Conservation (phyloP, 257 asterid species). For the Solanum medicagineum region DNA sequence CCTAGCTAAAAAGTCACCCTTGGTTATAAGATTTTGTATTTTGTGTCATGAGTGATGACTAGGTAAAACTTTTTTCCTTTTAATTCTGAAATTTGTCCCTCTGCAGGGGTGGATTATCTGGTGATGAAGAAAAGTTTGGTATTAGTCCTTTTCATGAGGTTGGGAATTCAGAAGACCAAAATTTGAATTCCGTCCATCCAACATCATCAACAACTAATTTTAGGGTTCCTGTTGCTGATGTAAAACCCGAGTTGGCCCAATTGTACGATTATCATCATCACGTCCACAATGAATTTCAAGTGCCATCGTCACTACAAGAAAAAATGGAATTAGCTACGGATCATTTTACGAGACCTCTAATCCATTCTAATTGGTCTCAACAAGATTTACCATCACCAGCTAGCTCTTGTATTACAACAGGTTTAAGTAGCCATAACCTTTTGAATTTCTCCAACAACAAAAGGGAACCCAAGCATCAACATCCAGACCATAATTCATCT, state of each 20-base stretch:
- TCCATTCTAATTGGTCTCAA: conserved; percentile 27
- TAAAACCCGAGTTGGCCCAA: conserved; percentile 33
- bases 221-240: conserved; percentile 32
- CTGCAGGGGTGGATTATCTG: conserved; percentile 40
- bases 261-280: not conserved
- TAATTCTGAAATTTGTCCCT: not conserved
- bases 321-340: not conserved
- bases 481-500: conserved; percentile 39
- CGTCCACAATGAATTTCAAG: not conserved
- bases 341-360: not conserved
- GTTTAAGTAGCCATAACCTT: conserved; percentile 27
- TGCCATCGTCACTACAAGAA: not conserved
- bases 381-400: conserved; percentile 31
- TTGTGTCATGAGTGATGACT: not conserved
- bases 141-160: conserved; percentile 30
- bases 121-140: conserved; percentile 41
- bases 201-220: conserved; percentile 5
- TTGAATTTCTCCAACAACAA: conserved; percentile 37
- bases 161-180: conserved; percentile 60
- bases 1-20: not conserved
- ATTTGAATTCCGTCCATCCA: conserved; percentile 13
- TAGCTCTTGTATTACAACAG: conserved; percentile 42
- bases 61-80: not conserved
- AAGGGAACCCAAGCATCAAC: conserved; percentile 22
- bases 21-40: not conserved